Evolutionary conservation across 2,329 filamentous ascomycete species (phyloP).

Genomic region (Ceratocystiopsis minuta): DNA sequence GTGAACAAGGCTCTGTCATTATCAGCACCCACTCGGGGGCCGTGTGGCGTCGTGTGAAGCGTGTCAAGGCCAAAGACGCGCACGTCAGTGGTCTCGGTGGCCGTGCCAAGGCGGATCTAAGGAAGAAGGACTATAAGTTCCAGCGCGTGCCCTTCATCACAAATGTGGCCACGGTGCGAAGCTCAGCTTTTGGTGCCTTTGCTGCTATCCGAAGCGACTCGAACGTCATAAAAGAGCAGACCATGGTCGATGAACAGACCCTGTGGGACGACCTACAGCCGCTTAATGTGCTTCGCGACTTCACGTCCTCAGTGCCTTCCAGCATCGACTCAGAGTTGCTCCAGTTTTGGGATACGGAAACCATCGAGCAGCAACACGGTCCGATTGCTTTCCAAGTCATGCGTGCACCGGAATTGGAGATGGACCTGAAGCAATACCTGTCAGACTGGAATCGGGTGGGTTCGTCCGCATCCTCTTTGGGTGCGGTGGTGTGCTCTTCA

Average conservation of each 20-base stretch:
- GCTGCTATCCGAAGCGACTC: constrained; percentile 73
- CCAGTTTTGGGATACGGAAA: constrained; percentile 22
- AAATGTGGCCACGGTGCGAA: constrained; percentile 65
- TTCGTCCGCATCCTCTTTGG: constrained; percentile 12
- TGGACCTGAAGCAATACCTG: constrained; percentile 37
- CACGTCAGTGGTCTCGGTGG: constrained; percentile 14
- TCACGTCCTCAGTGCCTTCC: constrained; percentile 27
- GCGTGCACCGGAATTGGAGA: constrained; percentile 46
- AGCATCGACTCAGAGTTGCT: constrained; percentile 21
- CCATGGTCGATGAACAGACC: constrained; percentile 45
- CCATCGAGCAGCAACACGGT: constrained; percentile 35
- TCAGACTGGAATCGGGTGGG: constrained; percentile 14
- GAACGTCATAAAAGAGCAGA: constrained; percentile 56
- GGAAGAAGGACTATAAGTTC: constrained; percentile 86
- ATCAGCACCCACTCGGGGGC: constrained; percentile 83
- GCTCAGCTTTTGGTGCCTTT: constrained; percentile 80
- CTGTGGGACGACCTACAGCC: constrained; percentile 59
- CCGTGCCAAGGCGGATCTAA: constrained; percentile 26
- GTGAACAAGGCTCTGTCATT: constrained; percentile 87
- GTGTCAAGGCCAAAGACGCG: constrained; percentile 60
- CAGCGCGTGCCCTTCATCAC: constrained; percentile 77
- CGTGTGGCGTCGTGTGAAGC: constrained; percentile 77
- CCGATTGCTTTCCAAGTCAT: constrained; percentile 34
- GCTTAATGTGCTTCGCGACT: constrained; percentile 48
- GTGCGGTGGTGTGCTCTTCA: constrained; percentile 33